Conservation (phyloP, 805 yeast genomes). For the Wickerhamiella azyma region DNA sequence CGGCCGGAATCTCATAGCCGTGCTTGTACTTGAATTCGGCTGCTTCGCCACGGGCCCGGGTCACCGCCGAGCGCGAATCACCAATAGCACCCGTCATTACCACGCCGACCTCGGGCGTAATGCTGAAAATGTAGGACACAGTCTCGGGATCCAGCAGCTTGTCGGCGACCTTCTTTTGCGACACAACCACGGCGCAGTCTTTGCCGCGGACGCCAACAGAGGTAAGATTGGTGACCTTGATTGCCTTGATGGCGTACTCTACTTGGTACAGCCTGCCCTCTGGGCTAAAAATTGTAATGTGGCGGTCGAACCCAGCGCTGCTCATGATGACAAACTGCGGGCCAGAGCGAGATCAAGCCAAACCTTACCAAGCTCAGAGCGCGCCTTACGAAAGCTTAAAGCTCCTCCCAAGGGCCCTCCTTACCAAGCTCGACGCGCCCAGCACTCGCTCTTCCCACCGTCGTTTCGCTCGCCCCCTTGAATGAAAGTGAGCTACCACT, state of each 20-base stretch:
- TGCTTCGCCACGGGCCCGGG: conserved; percentile 88
- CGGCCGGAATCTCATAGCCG: conserved; percentile 96
- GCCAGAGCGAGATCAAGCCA: neutral
- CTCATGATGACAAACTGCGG: conserved; percentile 12
- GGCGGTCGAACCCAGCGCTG: conserved; percentile 94
- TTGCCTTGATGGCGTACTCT: conserved; percentile 95
- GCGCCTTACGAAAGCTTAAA: no score
- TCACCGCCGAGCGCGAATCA: conserved; percentile 82
- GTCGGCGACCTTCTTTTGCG: conserved; percentile 94
- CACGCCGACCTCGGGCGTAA: conserved; percentile 72
- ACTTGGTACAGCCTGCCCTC: conserved; percentile 97
- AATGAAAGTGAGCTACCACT: conserved; percentile 63
- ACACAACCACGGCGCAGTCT: conserved; percentile 73
- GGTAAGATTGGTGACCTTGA: conserved; percentile 82
- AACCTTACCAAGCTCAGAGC: no score
- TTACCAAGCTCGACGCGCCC: no score
- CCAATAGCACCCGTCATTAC: conserved; percentile 87
- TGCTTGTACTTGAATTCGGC: conserved; percentile 87
- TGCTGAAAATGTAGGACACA: conserved; percentile 72
- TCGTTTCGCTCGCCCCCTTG: no score
- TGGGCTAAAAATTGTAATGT: conserved; percentile 95
- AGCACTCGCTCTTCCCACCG: no score
- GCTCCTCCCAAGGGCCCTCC: no score
- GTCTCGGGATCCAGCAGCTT: conserved; percentile 79
- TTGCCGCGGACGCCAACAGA: conserved; percentile 78